Base-by-base conservation (phyloP, 768 basidiomycete genomes). In the Floccularia luteovirens region DNA sequence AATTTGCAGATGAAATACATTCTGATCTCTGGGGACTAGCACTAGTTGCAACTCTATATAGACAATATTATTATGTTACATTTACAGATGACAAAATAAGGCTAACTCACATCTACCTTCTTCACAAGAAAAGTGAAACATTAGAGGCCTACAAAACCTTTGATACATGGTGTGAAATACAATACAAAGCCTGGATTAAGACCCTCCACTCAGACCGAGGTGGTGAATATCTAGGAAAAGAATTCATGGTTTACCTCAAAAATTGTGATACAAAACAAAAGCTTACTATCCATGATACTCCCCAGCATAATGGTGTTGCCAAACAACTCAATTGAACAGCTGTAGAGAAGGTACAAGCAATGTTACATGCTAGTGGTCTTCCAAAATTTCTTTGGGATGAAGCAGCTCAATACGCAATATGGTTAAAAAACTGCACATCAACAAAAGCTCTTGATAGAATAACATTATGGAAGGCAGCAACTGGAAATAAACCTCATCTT, bases 21-120 rank as follows among this genome's bases (percentile, higher is more conserved):
- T 50, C 27, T 10, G 57, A 69, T 43, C 23, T 67, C 2, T 69
- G 64, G 62, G 62, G 61, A 11, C 63, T 58, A 2, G 51, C 56
- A 0, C 51, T 42, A 0, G 43, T 52, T 1, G 25, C 31, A 5
- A 59, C 13, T 4, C 8, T 49, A 1, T 37, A 47, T 0, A 42
- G 43, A n/a, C 41, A 48, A n/a, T 24, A 38, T 3, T 66, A 66
- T 31, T 61, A 53, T 32, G 41, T 56, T 17, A 47, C 47, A 2
- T 61, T 53, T 38, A 61, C 51, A 1, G 58, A 63, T 34, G 56
- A 62, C 25, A 41, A 47, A 39, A 40, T 47, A 4, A 30, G 27
- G 14, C 14, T 30, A 10, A 46, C 45, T 0, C 42, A 31, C 7
- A 32, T 55, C 0, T 37, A 48, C 36, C 45, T 56, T 25, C 24